phyloP scores from a whole-genome alignment of 768 basidiomycete species.

The Pluteus cervinus region DNA sequence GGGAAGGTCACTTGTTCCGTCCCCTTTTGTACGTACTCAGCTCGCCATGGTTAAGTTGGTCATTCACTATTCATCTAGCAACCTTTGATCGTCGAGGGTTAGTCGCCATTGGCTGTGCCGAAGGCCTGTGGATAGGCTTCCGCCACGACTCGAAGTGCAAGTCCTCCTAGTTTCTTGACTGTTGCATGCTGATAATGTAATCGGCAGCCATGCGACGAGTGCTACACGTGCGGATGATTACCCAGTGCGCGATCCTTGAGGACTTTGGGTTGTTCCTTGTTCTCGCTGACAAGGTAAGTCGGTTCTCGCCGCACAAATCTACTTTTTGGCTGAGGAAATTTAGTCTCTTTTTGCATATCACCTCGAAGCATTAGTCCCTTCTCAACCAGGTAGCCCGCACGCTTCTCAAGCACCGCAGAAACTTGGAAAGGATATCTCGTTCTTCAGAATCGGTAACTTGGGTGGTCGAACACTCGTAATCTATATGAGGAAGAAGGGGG shows the following conservation, averaged over 20 bases:
- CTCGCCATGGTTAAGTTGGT: not conserved
- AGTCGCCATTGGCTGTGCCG: slow-evolving; percentile 90
- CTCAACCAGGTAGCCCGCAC: slow-evolving; percentile 62
- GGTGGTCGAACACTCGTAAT: slow-evolving; percentile 86
- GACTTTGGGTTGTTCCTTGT: slow-evolving; percentile 97
- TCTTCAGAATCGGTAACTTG: slow-evolving; percentile 90
- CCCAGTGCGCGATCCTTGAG: slow-evolving; percentile 93
- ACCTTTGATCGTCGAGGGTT: slow-evolving; percentile 82
- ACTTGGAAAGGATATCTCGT: slow-evolving; percentile 89
- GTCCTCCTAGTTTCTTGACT: slow-evolving; percentile 15
- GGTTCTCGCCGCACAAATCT: not conserved
- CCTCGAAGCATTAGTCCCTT: slow-evolving; percentile 93
- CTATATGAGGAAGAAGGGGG: slow-evolving; percentile 94
- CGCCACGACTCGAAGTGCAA: slow-evolving; percentile 82
- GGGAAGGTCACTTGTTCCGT: slow-evolving; percentile 94
- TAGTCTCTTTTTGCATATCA: slow-evolving; percentile 90
- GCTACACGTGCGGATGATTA: slow-evolving; percentile 88
- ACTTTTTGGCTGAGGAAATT: slow-evolving; percentile 1
- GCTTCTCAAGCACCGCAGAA: slow-evolving; percentile 82
- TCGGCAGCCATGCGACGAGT: slow-evolving; percentile 85
- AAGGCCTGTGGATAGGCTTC: slow-evolving; percentile 98
- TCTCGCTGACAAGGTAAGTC: slow-evolving; percentile 76
- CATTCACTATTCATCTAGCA: slow-evolving; percentile 33
- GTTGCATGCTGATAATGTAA: not conserved
- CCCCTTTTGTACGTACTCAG: slow-evolving; percentile 69